Evolutionary conservation across 2,329 filamentous ascomycete species (phyloP), one percentile per base, ranked within the genome.

Genomic region (Xylaria sp.): DNA sequence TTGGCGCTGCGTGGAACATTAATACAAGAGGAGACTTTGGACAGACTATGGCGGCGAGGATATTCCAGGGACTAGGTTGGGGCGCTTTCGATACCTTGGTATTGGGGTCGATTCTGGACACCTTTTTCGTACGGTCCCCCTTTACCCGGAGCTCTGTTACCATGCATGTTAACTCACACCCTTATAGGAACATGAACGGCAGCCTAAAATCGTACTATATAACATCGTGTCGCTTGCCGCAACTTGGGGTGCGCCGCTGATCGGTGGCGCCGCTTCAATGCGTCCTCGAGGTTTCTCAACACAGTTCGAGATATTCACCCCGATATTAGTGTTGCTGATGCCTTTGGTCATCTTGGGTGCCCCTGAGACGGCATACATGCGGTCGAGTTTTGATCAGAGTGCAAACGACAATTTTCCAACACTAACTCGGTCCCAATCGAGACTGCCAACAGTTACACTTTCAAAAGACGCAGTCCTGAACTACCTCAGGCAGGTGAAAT

Each of bases 31-130:
- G 75, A 57, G 82, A 77, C 70, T 85, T 83, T 63, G 79, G 77
- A 9, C 80, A 84, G 64, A 85, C 84, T 73, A 83, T 89, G 82
- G 82, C 81, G 0, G 84, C 86, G 2, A 82, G 88, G 10, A 74
- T 87, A 20, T 81, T 89, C 41, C 86, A 89, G 73, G 87, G 86
- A 0, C 64, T 89, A 0, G 87, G 85, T n/a, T 88, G 88, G 85
- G 87, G 87, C 6, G 83, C 84, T 12, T 87, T 89, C 68, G 88
- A 90, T 71, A 84, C 82, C 5, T 77, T 89, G 48, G 80, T 88
- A 36, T 77, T 85, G 39, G 82, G 82, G 1, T 86, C 84, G 1
- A 85, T 90, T 58, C 83, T 86, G 56, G 88, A 90, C 71, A 85
- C 85, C 1, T 89, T 84, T 75, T 89, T 87, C 74, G 86, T 88